These are phyloP conservation scores for Pichia ethanolica DNA, from an alignment of 805 yeast genomes.

Conservation along the genomic window DNA sequence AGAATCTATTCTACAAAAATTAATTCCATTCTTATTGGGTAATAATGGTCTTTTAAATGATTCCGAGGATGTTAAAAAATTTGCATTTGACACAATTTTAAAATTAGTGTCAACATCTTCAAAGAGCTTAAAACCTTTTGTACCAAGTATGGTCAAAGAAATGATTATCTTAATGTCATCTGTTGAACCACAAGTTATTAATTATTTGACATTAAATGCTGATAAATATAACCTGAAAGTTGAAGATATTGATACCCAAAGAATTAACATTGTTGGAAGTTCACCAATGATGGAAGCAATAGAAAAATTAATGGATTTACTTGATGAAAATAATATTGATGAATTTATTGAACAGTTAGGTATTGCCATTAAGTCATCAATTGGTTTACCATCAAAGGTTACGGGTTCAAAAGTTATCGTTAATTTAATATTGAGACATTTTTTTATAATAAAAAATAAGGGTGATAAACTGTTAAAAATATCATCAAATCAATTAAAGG, in stretches of 20 bases:
- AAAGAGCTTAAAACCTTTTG: constrained; percentile 51
- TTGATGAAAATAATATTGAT: constrained; percentile 45
- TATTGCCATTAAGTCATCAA: constrained; percentile 54
- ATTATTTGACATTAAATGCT: constrained; percentile 81
- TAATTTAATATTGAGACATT: constrained; percentile 51
- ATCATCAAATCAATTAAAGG: constrained; percentile 53
- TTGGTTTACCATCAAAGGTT: constrained; percentile 88
- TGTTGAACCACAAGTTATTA: constrained; percentile 84
- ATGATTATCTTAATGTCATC: constrained; percentile 71
- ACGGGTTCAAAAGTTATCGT: constrained; percentile 73
- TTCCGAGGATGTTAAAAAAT: constrained; percentile 74
- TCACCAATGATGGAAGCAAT: constrained; percentile 89
- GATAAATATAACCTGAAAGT: constrained; percentile 72
- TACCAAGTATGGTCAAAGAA: constrained; percentile 61
- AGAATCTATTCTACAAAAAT: constrained; percentile 39
- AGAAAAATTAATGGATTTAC: constrained; percentile 55
- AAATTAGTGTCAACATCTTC: constrained; percentile 63
- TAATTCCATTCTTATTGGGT: constrained; percentile 78
- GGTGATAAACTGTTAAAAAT: constrained; percentile 58
- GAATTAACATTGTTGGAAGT: constrained; percentile 62
- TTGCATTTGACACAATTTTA: constrained; percentile 69
- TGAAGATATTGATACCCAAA: constrained; percentile 66
- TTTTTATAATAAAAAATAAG: constrained; percentile 36
- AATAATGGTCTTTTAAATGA: constrained; percentile 73
- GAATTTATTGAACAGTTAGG: constrained; percentile 44